Conservation (phyloP, 2,329 filamentous ascomycete genomes). For the Uncinocarpus reesii region DNA sequence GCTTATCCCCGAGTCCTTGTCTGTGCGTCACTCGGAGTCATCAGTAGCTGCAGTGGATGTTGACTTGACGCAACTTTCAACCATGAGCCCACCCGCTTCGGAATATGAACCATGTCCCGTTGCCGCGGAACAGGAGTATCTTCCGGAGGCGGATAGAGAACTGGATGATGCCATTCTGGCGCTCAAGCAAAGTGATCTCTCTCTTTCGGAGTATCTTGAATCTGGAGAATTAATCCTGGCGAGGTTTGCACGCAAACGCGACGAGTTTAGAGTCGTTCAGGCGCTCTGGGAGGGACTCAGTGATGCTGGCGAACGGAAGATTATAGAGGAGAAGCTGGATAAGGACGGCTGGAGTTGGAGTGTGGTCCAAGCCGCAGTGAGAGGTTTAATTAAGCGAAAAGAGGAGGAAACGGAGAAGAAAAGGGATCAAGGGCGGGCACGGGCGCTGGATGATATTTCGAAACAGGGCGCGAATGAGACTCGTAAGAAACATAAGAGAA, state of each 20-base stretch:
- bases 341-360: constrained; percentile 25
- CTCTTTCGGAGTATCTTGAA: constrained; percentile 23
- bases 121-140: too few relatives aligned
- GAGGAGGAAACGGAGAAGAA: background rate
- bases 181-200: constrained; percentile 20
- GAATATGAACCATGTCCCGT: too few relatives aligned
- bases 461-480: background rate
- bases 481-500: constrained; percentile 18
- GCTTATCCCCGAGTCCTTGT: constrained; percentile 12
- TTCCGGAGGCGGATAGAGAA: too few relatives aligned
- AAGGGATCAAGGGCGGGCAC: background rate
- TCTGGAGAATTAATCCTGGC: constrained; percentile 19
- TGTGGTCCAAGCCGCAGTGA: constrained; percentile 8
- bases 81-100: background rate
- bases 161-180: constrained; percentile 1
- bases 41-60: background rate
- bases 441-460: background rate
- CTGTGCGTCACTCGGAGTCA: background rate
- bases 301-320: constrained; percentile 15
- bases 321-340: constrained; percentile 21
- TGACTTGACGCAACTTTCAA: background rate
- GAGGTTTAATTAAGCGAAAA: background rate
- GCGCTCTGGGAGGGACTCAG: constrained; percentile 27
- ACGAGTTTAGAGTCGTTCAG: constrained; percentile 21
- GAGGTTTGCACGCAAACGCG: constrained; percentile 15